These are phyloP conservation scores for Aureobasidium zeae DNA, from an alignment of 2,329 filamentous ascomycete species.

Conservation along the genomic window DNA sequence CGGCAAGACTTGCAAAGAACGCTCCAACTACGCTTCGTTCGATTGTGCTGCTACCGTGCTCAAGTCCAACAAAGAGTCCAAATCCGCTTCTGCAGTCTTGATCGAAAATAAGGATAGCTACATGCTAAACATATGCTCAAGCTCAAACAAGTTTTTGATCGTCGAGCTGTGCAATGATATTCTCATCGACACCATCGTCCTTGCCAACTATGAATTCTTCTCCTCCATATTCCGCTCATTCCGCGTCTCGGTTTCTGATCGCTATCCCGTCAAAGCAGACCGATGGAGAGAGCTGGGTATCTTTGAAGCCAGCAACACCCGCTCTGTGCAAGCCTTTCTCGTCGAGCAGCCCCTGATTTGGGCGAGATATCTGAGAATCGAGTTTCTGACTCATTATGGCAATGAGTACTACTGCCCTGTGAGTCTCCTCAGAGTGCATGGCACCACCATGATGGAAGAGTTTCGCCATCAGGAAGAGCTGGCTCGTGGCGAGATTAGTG, in stretches of 20 bases:
- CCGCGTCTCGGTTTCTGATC: conserved; percentile 82
- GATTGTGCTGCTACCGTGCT: conserved; percentile 90
- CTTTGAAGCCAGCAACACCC: conserved; percentile 84
- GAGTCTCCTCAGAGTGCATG: conserved; percentile 82
- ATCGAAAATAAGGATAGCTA: conserved; percentile 98
- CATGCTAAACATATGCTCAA: conserved; percentile 86
- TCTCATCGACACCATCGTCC: conserved; percentile 87
- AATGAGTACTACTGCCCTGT: conserved; percentile 96
- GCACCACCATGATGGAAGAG: conserved; percentile 88
- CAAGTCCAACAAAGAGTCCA: conserved; percentile 78
- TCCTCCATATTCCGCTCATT: conserved; percentile 93
- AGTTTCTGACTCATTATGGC: conserved; percentile 88
- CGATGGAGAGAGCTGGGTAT: conserved; percentile 84
- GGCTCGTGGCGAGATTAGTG: conserved; percentile 47
- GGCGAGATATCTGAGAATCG: conserved; percentile 85
- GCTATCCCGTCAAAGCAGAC: conserved; percentile 84
- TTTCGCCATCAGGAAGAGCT: conserved; percentile 77
- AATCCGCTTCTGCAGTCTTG: conserved; percentile 78
- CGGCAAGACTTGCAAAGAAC: conserved; percentile 93
- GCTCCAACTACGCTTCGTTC: conserved; percentile 95
- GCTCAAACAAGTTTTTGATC: conserved; percentile 84
- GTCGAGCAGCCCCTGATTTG: conserved; percentile 93
- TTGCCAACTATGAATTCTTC: conserved; percentile 98
- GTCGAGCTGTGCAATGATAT: conserved; percentile 83
- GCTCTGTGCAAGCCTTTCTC: conserved; percentile 88